These are phyloP conservation scores for Mycena citricolor DNA, from an alignment of 1,284 basidiomycete species.

Conservation along the genomic window DNA sequence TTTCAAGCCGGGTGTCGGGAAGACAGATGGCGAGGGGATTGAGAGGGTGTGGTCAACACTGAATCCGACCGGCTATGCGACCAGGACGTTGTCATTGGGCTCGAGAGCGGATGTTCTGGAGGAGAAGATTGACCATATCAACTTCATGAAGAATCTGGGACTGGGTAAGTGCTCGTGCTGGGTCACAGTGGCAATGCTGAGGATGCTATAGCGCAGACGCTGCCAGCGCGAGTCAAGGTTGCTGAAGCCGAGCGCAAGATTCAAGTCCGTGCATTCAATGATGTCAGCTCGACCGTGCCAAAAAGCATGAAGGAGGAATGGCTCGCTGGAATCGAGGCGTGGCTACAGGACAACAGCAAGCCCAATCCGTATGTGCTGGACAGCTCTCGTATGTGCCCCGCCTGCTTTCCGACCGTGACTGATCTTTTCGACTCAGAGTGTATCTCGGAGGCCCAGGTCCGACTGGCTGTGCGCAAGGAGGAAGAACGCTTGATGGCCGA, in stretches of 20 bases:
- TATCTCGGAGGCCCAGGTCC: slow-evolving; percentile 11
- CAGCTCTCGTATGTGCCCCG: background rate
- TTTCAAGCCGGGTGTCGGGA: slow-evolving; percentile 21
- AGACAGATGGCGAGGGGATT: slow-evolving; percentile 29
- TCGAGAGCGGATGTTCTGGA: slow-evolving; percentile 24
- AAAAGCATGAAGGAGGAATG: background rate
- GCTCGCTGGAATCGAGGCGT: slow-evolving; percentile 5
- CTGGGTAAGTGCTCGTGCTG: slow-evolving; percentile 13
- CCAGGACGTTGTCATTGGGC: slow-evolving; percentile 27
- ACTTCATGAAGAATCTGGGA: slow-evolving; percentile 20
- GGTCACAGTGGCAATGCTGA: background rate
- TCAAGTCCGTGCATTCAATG: slow-evolving; percentile 8
- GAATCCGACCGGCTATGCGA: slow-evolving; percentile 24
- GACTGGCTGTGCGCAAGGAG: slow-evolving; percentile 6
- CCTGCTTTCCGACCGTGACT: background rate
- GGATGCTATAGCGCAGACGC: slow-evolving; percentile 2
- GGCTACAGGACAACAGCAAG: slow-evolving; percentile 12
- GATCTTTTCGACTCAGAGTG: background rate
- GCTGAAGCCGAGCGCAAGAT: slow-evolving; percentile 11
- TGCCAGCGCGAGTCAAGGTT: slow-evolving; percentile 5
- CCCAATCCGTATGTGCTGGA: slow-evolving; percentile 12
- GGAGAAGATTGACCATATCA: slow-evolving; percentile 21
- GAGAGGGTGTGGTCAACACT: slow-evolving; percentile 27
- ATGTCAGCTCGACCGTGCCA: slow-evolving; percentile 6
- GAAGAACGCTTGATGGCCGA: background rate